Base-by-base conservation (phyloP, 306 rosid genomes). In the Lagenaria siceraria region DNA sequence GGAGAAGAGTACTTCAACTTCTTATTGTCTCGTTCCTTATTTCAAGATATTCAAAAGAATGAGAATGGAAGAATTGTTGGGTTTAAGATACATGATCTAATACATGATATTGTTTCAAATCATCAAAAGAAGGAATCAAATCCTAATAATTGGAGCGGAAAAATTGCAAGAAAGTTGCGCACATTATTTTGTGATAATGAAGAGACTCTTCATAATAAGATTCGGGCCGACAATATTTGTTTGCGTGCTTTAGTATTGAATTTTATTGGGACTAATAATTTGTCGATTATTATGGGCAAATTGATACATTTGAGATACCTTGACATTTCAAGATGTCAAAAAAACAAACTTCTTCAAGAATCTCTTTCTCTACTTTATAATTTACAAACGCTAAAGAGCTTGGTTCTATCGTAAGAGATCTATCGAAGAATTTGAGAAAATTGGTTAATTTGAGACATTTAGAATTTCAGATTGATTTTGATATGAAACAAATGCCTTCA, bases 21-120 rank as follows among this genome's bases (percentile, higher is more conserved):
- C 17, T 46, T 46, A 46, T 46, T 46, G 52, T 46, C 52, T 12
- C 70, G 10, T 0, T 76, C 62, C 19, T 24, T 80, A 25, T 65
- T 76, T 18, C 80, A 80, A 66, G 77, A 66, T 63, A 1, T 0
- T 36, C n/a, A n/a, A n/a, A 29, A 1, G 17, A 22, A 76, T 15
- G 15, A 0, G 1, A 0, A 1, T 12, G 60, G 33, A 2, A 14
- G 8, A 19, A 43, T 22, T 8, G 8, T 10, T 0, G 1, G 3
- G 8, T 65, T 38, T 7, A 55, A 80, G 61, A 80, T 80, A 80
- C 83, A 75, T 12, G 77, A 76, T 80, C 79, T 80, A 18, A 33
- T 80, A 5, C 80, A 76, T 55, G 83, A 54, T 31, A 54, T 80
- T 29, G 83, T 48, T 48, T 14, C 53, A 5, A 56, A 10, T 40